phyloP scores from a whole-genome alignment of 108 stramenopile genomes.

The Fistulifera pelliculosa region DNA sequence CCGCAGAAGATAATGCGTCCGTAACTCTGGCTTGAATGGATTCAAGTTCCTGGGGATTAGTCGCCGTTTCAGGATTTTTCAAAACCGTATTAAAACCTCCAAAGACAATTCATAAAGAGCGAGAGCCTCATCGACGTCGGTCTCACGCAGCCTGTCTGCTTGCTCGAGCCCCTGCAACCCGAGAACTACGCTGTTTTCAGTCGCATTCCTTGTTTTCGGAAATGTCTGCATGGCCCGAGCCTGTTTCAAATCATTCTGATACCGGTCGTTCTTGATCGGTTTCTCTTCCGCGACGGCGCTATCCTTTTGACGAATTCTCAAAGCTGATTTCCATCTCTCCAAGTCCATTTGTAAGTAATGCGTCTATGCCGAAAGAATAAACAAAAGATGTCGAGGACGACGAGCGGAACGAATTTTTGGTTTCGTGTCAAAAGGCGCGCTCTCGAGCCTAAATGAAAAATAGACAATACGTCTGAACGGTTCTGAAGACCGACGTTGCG shows the following conservation, averaged over 20 bases:
- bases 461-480: too few relatives aligned
- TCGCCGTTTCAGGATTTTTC: conserved; percentile 9
- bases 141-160: conserved; percentile 22
- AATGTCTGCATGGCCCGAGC: not conserved
- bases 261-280: not conserved
- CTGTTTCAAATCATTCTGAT: not conserved
- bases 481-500: too few relatives aligned
- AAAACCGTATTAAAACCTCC: conserved; percentile 27
- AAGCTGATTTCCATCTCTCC: too few relatives aligned
- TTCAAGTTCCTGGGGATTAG: conserved; percentile 1
- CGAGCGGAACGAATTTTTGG: too few relatives aligned
- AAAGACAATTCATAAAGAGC: conserved; percentile 30
- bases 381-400: too few relatives aligned
- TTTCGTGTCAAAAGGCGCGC: too few relatives aligned
- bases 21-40: conserved; percentile 18
- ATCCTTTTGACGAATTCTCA: too few relatives aligned
- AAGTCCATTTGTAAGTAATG: too few relatives aligned
- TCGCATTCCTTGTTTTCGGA: conserved; percentile 1
- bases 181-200: conserved; percentile 7
- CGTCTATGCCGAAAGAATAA: too few relatives aligned
- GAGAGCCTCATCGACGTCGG: conserved; percentile 10
- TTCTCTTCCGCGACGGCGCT: too few relatives aligned
- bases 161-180: conserved; percentile 29
- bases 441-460: too few relatives aligned
- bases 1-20: too few relatives aligned